Evolutionary conservation across 176 grass and related monocot species (phyloP).

Genomic region (Oryza rufipogon): DNA sequence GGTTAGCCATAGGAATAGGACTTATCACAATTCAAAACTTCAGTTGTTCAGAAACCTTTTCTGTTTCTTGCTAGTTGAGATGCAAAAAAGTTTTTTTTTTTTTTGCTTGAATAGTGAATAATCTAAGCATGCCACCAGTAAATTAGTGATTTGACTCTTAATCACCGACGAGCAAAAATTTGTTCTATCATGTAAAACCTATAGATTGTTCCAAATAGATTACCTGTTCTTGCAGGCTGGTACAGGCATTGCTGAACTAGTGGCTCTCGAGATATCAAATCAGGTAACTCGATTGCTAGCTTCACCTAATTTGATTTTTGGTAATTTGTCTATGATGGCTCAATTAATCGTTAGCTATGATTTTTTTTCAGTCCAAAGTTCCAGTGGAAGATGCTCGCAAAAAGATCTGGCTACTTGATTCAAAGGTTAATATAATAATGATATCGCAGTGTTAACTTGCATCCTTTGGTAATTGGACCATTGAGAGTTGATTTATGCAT

Average conservation of each 20-base stretch:
- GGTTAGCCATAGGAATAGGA: background rate
- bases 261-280: conserved; percentile 80
- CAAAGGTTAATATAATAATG: conserved; percentile 54
- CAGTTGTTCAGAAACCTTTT: background rate
- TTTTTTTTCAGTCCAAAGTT: conserved; percentile 59
- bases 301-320: background rate
- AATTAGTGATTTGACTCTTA: background rate
- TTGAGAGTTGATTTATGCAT: background rate
- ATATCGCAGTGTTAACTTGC: background rate
- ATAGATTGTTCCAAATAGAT: background rate
- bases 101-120: conserved; percentile 1
- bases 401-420: conserved; percentile 97
- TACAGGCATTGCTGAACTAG: conserved; percentile 92
- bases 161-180: background rate
- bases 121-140: no score
- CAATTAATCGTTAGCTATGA: background rate
- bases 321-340: conserved; percentile 13
- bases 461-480: background rate
- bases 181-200: background rate
- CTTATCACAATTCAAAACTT: background rate
- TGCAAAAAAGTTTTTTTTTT: background rate
- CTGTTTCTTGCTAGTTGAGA: background rate
- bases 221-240: conserved; percentile 75
- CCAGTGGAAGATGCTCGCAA: conserved; percentile 72
- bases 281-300: conserved; percentile 30